phyloP scores from a whole-genome alignment of 2,329 filamentous ascomycete genomes.

The Raffaelea albimanens region DNA sequence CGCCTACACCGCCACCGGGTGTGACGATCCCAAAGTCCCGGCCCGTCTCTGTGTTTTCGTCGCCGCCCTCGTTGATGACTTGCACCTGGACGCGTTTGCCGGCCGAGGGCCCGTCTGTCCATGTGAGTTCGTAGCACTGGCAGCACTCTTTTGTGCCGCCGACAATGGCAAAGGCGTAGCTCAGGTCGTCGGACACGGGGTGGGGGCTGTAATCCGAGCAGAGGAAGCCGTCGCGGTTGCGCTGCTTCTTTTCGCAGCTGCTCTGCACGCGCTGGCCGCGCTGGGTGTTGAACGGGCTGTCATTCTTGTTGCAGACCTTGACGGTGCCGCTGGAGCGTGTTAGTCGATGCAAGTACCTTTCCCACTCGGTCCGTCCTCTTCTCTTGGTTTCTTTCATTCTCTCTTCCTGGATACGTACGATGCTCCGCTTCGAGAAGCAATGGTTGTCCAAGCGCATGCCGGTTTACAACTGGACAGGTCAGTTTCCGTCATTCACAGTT shows the following conservation, averaged over 20 bases:
- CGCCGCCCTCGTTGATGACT: slow-evolving; percentile 14
- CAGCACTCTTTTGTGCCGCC: slow-evolving; percentile 13
- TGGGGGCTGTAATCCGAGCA: slow-evolving; percentile 13
- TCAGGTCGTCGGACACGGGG: slow-evolving; percentile 10
- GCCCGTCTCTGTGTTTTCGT: slow-evolving; percentile 3
- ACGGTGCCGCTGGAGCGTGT: slow-evolving; percentile 9
- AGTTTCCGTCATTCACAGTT: no score
- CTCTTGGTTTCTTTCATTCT: no score
- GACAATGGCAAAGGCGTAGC: slow-evolving; percentile 13
- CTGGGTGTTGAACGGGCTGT: slow-evolving; percentile 9
- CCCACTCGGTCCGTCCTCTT: no score
- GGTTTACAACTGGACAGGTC: slow-evolving; percentile 12
- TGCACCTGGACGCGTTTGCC: slow-evolving; percentile 14
- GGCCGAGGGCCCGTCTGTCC: slow-evolving; percentile 11
- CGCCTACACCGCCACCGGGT: slow-evolving; percentile 9
- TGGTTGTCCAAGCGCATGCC: slow-evolving; percentile 13
- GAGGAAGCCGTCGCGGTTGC: slow-evolving; percentile 11
- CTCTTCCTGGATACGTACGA: slow-evolving; percentile 4
- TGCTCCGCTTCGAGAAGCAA: slow-evolving; percentile 7
- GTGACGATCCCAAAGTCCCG: slow-evolving; percentile 10
- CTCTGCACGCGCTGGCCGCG: background rate
- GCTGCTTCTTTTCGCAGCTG: slow-evolving; percentile 5
- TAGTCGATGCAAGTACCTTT: no score
- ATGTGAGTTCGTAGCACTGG: slow-evolving; percentile 15
- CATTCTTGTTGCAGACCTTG: slow-evolving; percentile 13